Percentiles rank a stretch among this genome's conserved stretches.
phyloP scores from a whole-genome alignment of 331 rosid species.

The Malus hybrid region DNA sequence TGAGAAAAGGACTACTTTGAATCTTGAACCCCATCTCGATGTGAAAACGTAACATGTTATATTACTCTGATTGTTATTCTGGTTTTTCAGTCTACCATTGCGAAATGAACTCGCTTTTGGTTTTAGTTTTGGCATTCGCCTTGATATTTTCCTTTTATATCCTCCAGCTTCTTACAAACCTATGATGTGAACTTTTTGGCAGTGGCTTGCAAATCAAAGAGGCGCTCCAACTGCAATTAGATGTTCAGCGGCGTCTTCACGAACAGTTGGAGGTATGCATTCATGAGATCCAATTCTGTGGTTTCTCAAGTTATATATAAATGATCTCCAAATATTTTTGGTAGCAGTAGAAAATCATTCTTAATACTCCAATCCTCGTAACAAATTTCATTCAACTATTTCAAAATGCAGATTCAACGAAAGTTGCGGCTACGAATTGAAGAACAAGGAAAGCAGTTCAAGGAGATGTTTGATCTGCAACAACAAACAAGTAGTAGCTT shows the following conservation, averaged over 20 bases:
- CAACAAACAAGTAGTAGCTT: constrained; percentile 12
- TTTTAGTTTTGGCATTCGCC: background rate
- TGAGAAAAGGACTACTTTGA: constrained; percentile 24
- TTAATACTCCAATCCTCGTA: no score
- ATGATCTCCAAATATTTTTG: no score
- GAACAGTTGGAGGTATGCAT: constrained; percentile 35
- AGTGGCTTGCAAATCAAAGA: constrained; percentile 79
- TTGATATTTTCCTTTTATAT: background rate
- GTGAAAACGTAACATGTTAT: constrained; percentile 46
- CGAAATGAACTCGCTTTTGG: background rate
- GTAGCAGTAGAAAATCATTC: no score
- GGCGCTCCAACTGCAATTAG: constrained; percentile 75
- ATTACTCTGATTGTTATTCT: background rate
- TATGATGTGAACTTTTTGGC: constrained; percentile 17
- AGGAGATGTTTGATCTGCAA: constrained; percentile 39
- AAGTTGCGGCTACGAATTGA: constrained; percentile 40
- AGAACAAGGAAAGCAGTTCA: constrained; percentile 31
- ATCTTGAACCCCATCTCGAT: constrained; percentile 41
- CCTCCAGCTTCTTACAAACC: background rate
- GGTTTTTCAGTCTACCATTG: background rate
- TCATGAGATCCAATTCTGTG: no score
- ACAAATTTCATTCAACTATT: background rate
- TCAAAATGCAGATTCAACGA: constrained; percentile 57
- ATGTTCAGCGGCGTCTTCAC: constrained; percentile 82
- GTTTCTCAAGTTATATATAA: no score